Conservation (phyloP, 192 early-diverging fungal species). For the Phlyctochytrium arcticum region DNA sequence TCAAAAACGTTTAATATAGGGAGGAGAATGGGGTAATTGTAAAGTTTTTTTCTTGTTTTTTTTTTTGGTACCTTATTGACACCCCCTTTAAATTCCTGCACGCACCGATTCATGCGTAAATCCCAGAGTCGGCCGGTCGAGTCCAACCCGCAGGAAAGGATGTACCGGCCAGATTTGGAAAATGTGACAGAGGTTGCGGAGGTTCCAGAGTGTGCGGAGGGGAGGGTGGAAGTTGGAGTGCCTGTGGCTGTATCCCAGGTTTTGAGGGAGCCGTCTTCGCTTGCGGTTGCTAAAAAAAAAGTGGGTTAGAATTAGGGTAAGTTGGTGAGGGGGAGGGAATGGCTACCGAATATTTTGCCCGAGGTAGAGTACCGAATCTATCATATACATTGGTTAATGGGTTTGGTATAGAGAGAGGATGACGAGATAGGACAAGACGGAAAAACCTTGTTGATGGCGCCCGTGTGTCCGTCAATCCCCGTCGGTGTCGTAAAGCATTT, state of each 20-base stretch:
- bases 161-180: conserved; percentile 69
- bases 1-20: not conserved
- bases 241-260: conserved; percentile 82
- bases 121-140: conserved; percentile 80
- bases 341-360: conserved; percentile 63
- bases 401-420: no score
- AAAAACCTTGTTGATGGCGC: conserved; percentile 51
- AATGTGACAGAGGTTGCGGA: conserved; percentile 71
- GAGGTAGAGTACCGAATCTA: conserved; percentile 70
- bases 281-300: conserved; percentile 49
- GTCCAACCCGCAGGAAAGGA: conserved; percentile 78
- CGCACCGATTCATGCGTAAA: conserved; percentile 61
- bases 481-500: conserved; percentile 71
- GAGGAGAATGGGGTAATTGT: not conserved
- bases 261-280: conserved; percentile 80
- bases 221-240: conserved; percentile 69
- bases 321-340: not conserved
- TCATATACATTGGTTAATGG: conserved; percentile 17
- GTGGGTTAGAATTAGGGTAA: conserved; percentile 4
- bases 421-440: no score
- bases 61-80: conserved; percentile 32
- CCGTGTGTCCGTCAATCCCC: conserved; percentile 40
- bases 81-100: conserved; percentile 72
- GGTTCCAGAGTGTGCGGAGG: conserved; percentile 70
- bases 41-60: not conserved